Percentiles rank a stretch among this genome's conserved stretches.
phyloP scores from a whole-genome alignment of 257 asterid genomes.

The Hygrophila difformis region DNA sequence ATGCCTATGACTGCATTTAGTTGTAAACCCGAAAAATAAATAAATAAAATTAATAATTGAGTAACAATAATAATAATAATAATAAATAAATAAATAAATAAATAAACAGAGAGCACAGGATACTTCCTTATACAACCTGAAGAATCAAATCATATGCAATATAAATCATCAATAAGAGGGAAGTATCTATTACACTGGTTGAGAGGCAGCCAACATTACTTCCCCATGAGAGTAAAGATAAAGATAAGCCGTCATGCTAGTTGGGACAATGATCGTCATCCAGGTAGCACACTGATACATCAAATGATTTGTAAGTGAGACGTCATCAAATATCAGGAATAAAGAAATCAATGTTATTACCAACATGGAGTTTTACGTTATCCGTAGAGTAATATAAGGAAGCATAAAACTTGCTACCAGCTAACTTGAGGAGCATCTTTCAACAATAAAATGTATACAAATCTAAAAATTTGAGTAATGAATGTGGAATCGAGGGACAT shows the following conservation, averaged over 20 bases:
- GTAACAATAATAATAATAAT: no score
- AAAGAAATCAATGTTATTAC: constrained; percentile 9
- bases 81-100: no score
- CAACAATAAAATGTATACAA: not conserved
- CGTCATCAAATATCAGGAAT: constrained; percentile 13
- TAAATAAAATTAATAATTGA: no score
- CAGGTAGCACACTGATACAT: constrained; percentile 85
- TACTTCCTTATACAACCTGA: constrained; percentile 1
- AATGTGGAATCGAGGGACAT: constrained; percentile 1
- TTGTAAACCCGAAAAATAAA: constrained; percentile 10
- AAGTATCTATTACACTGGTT: constrained; percentile 99
- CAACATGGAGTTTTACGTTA: not conserved
- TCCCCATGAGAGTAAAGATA: constrained; percentile 98
- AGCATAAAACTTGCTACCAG: not conserved
- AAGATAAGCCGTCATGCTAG: constrained; percentile 96
- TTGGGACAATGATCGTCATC: constrained; percentile 96
- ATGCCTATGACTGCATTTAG: not conserved
- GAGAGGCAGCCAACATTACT: constrained; percentile 93
- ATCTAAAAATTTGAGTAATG: constrained; percentile 1
- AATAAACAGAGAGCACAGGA: constrained; percentile 12
- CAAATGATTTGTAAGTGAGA: constrained; percentile 18
- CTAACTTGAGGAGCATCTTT: not conserved
- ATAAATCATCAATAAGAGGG: constrained; percentile 33
- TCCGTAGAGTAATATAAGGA: not conserved
- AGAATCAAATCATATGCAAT: constrained; percentile 12